These are phyloP conservation scores for Auricularia sp. DNA, from an alignment of 768 basidiomycete genomes.

Conservation along the genomic window DNA sequence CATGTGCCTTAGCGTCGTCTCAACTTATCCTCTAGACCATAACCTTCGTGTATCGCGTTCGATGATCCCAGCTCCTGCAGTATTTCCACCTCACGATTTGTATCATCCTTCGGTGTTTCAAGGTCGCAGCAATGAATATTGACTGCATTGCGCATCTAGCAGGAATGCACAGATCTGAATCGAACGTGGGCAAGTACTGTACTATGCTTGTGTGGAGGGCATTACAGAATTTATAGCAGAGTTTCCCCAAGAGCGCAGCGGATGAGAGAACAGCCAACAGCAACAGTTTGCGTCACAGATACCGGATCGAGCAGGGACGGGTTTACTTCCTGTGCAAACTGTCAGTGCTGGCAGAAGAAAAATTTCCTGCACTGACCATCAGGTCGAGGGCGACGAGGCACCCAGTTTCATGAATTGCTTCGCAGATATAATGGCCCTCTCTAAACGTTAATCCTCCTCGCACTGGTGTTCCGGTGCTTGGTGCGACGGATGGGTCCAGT, in stretches of 20 bases:
- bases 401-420: constrained; percentile 87
- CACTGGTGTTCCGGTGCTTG: constrained; percentile 87
- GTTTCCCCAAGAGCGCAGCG: constrained; percentile 68
- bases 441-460: constrained; percentile 93
- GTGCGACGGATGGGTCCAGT: constrained; percentile 90
- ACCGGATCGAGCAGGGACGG: constrained; percentile 74
- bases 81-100: background rate
- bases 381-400: constrained; percentile 85
- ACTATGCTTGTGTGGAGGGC: background rate
- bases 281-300: constrained; percentile 78
- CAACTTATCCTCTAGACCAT: no score
- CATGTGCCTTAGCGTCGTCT: no score
- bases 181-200: background rate
- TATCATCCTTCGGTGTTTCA: background rate
- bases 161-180: no score
- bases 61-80: background rate
- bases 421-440: constrained; percentile 97
- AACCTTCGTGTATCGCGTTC: no score
- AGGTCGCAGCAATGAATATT: background rate
- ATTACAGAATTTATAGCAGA: background rate
- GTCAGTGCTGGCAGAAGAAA: constrained; percentile 1
- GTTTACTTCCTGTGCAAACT: constrained; percentile 70
- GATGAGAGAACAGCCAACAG: constrained; percentile 79
- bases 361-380: constrained; percentile 49
- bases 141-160: no score